These are phyloP conservation scores for Lipomyces sp. DNA, from an alignment of 805 yeast species.

Conservation along the genomic window DNA sequence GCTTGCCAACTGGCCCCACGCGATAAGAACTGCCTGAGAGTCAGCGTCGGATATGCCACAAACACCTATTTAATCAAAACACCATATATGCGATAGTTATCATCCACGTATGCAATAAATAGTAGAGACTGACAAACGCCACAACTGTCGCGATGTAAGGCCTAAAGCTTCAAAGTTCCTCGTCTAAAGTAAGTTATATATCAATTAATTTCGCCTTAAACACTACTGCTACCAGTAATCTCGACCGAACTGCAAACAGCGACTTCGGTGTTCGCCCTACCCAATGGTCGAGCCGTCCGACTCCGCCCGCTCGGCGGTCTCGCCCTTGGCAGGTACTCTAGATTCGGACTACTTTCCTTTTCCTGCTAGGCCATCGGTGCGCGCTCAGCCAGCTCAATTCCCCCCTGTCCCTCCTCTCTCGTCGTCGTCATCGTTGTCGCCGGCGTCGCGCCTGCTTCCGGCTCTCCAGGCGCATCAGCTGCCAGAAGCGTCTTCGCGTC, in stretches of 20 bases:
- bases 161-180: no score
- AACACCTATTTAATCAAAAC: no score
- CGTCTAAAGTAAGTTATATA: no score
- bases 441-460: background rate
- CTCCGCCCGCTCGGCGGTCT: constrained; percentile 11
- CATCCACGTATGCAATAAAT: no score
- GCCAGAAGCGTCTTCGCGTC: constrained; percentile 4
- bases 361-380: constrained; percentile 27
- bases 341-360: constrained; percentile 31
- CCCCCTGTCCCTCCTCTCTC: background rate
- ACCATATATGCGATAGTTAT: no score
- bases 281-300: constrained; percentile 11
- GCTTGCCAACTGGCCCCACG: no score
- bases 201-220: no score
- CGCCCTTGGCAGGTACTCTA: background rate
- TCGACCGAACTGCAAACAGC: background rate
- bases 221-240: background rate
- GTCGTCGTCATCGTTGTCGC: background rate
- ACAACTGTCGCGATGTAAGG: no score
- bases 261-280: background rate
- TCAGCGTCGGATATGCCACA: no score
- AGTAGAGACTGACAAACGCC: no score
- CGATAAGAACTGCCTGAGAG: no score
- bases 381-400: background rate
- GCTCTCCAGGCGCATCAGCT: background rate